These are phyloP conservation scores for Heterobasidion irregulare DNA, from an alignment of 1,284 basidiomycete species.

Conservation along the genomic window DNA sequence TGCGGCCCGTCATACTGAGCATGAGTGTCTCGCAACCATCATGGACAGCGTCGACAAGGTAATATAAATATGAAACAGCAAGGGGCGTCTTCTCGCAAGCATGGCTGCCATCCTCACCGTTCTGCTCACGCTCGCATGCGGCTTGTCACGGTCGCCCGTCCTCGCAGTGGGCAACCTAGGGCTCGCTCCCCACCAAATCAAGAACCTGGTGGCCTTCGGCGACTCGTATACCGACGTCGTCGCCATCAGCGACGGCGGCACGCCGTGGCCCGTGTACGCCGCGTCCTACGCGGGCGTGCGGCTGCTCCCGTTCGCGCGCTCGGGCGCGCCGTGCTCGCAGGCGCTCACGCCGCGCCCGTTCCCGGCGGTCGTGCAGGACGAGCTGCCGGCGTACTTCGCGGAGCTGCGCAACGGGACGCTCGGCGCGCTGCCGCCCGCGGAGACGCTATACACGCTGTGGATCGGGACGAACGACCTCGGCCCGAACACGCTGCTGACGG, in stretches of 20 bases:
- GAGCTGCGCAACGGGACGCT: slow-evolving; percentile 18
- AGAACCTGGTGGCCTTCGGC: slow-evolving; percentile 35
- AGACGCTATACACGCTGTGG: slow-evolving; percentile 41
- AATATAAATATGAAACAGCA: too few species aligned
- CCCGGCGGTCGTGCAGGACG: slow-evolving; percentile 28
- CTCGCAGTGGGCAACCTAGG: not conserved
- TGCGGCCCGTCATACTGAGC: too few species aligned
- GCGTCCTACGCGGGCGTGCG: slow-evolving; percentile 27
- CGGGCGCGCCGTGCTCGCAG: slow-evolving; percentile 37
- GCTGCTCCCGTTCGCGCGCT: slow-evolving; percentile 32
- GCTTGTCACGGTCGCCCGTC: too few species aligned
- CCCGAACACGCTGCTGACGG: slow-evolving; percentile 27
- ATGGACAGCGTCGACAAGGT: too few species aligned
- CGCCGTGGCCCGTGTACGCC: slow-evolving; percentile 36
- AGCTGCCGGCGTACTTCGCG: slow-evolving; percentile 28
- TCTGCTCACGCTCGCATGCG: not conserved
- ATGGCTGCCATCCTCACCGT: not conserved
- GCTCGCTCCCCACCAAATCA: slow-evolving; percentile 25
- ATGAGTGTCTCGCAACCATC: too few species aligned
- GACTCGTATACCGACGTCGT: slow-evolving; percentile 37
- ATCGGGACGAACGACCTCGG: slow-evolving; percentile 43
- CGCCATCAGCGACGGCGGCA: slow-evolving; percentile 24
- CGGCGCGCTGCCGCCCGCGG: slow-evolving; percentile 13
- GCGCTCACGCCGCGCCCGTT: slow-evolving; percentile 27
- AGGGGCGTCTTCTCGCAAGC: too few species aligned